A percentile compares a stretch with the other conserved stretches of the same genome.
Evolutionary conservation across 495 filamentous ascomycete genomes (phyloP).

Genomic region (Neurospora sp.): DNA sequence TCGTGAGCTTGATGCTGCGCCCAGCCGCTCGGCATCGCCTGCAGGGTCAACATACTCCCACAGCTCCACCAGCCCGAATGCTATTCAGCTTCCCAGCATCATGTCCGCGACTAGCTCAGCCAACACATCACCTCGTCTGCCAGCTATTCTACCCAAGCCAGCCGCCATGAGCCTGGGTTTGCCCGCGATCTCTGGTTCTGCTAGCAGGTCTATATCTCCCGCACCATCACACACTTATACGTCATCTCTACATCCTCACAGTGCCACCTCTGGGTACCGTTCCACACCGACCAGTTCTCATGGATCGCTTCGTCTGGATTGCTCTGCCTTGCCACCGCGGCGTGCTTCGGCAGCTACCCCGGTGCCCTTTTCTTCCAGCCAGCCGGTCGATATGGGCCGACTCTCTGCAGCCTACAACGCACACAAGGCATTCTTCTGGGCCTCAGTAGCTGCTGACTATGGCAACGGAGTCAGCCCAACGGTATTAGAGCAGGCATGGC

Average conservation of each 20-base stretch:
- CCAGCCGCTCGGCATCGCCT: conserved; percentile 28
- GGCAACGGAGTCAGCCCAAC: conserved; percentile 51
- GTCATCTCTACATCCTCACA: conserved; percentile 22
- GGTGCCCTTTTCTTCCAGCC: conserved; percentile 11
- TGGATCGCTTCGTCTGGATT: conserved; percentile 40
- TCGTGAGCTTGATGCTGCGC: conserved; percentile 23
- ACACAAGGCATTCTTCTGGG: conserved; percentile 64
- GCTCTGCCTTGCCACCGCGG: conserved; percentile 29
- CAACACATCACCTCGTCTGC: conserved; percentile 36
- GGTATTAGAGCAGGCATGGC: conserved; percentile 61
- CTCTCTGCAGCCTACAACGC: conserved; percentile 58
- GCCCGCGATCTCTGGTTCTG: conserved; percentile 7
- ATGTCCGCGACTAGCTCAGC: conserved; percentile 19
- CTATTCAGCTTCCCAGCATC: conserved; percentile 37
- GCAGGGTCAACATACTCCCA: conserved; percentile 26
- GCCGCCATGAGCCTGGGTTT: conserved; percentile 35
- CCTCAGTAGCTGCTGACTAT: conserved; percentile 58
- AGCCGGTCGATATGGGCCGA: conserved; percentile 53
- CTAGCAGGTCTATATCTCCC: conserved; percentile 19
- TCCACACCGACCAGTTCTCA: conserved; percentile 17
- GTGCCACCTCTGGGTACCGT: conserved; percentile 19
- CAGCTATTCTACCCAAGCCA: conserved; percentile 52
- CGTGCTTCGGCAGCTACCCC: conserved; percentile 20
- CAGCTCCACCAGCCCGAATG: conserved; percentile 25
- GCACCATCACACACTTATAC: conserved; percentile 25